Base-by-base conservation (phyloP, 78 protist species). In the Dictyostelium capitatum region DNA sequence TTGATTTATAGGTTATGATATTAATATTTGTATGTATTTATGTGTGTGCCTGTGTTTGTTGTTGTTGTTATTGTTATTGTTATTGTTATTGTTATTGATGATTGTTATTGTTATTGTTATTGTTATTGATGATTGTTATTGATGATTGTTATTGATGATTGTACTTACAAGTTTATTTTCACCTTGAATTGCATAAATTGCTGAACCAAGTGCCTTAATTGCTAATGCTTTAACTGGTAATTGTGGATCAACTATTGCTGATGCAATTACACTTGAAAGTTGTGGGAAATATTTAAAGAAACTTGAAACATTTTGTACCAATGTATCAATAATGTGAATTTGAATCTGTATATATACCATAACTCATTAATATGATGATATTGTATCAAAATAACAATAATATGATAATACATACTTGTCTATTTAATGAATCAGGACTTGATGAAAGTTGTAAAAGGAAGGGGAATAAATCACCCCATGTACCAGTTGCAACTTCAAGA, bases 131-230 rank as follows among this genome's bases (percentile, higher is more conserved):
- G 12, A 14, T 19, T 6, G 11, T 17, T n/a, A 1, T 30, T 25
- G 10, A 30, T 20, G 46, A 14, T 6, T 6, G 46, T 30, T 14
- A 4, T 51, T 51, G 15, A 20, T 67, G n/a, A n/a, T n/a, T 30
- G 6, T 20, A 46, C 23, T 32, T 74, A 74, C 80, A 47, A 47
- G 25, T 74, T 74, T 74, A 46, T 56, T 47, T 9, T 41, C 62
- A 23, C 37, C 32, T 47, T n/a, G 57, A 23, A 37, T 15, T 3
- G 53, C 53, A 47, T n/a, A 47, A 74, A 74, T 74, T 43, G 83
- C 83, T 19, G 89, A 51, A 43, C 91, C 90, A 48, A 87, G 41
- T 43, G 96, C 96, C 9, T 37, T 89, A 11, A 94, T 51, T 6
- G 96, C 67, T 0, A 25, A 20, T 37, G 89, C 56, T 32, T 94